Evolutionary conservation across 495 filamentous ascomycete genomes (phyloP), one percentile per base, ranked within the genome.

Genomic region (Tuber umbilicatum): DNA sequence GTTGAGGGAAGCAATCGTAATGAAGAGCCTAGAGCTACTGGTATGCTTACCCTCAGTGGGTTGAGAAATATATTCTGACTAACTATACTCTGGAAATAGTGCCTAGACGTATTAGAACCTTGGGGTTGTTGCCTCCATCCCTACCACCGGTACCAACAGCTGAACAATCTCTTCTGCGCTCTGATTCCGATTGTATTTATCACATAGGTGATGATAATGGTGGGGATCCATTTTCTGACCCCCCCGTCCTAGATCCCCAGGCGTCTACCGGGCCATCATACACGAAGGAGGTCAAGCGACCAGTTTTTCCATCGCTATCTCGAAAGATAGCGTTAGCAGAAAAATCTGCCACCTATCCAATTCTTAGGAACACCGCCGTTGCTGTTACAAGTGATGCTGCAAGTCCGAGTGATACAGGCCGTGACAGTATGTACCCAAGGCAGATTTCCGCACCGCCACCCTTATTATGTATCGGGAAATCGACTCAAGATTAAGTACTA

Each of bases 171-270:
- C 19, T 35, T 17, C 39, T 45, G 9, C 5, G 5, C 16, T 35
- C 69, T 5, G 7, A 12, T 27, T 70, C 38, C 42, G 60, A 37
- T 27, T 70, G 42, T 50, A 39, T 4, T 16, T 27, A 55, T 64
- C 69, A 75, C 35, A 31, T 31, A 23, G 69, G 68, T 9, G 50
- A 42, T 23, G 76, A 70, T 47, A 17, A 43, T 39, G 31, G 16
- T 3, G 77, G 71, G 35, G 71, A 79, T 23, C 77, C 75, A 68
- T 79, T 78, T 70, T 35, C 43, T 23, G 76, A 78, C 64, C 43
- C 60, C 41, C 12, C 17, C 21, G 40, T 72, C 23, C 16, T 35
- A 14, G 64, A 71, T 23, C 23, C 71, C 43, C 12, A 37, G 64
- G 37, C 23, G 4, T 35, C 70, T 7, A 27, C 21, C 64, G 17